Percentiles rank a stretch among this genome's conserved stretches.
Evolutionary conservation across 257 asterid genomes (phyloP).

Genomic region (Galeopsis tetrahit): DNA sequence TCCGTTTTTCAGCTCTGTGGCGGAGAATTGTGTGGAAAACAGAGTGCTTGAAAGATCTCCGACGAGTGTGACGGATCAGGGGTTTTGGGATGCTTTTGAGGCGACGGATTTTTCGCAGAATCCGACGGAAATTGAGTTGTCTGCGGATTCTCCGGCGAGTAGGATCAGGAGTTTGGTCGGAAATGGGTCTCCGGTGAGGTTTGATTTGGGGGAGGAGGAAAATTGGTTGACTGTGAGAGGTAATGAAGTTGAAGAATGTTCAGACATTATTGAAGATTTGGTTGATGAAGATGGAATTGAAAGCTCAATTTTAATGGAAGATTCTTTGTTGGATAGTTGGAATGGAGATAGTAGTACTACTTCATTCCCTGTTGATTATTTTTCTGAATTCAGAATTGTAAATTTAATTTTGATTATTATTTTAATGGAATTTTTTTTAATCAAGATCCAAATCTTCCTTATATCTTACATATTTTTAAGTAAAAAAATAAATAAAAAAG

Average conservation of each 20-base stretch:
- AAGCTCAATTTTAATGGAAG: constrained; percentile 31
- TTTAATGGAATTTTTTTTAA: constrained; percentile 34
- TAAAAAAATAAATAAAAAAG: neutral
- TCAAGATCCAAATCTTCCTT: constrained; percentile 17
- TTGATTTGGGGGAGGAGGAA: constrained; percentile 47
- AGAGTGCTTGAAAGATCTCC: constrained; percentile 58
- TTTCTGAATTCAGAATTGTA: constrained; percentile 28
- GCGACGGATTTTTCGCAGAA: constrained; percentile 35
- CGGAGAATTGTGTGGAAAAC: constrained; percentile 17
- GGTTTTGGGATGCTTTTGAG: constrained; percentile 71
- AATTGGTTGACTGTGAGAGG: constrained; percentile 73
- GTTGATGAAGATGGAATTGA: constrained; percentile 39
- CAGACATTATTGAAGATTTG: constrained; percentile 30
- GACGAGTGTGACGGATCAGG: constrained; percentile 68
- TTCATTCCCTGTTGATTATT: constrained; percentile 25
- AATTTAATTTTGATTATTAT: constrained; percentile 31
- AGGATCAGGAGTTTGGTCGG: constrained; percentile 53
- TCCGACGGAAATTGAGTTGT: constrained; percentile 18
- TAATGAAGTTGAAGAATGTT: constrained; percentile 42
- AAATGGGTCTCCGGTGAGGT: constrained; percentile 16
- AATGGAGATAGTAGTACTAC: neutral
- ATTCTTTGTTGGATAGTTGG: constrained; percentile 37
- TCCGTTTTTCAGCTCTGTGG: constrained; percentile 48
- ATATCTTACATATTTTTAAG: neutral
- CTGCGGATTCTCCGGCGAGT: constrained; percentile 41